Conservation (phyloP, 805 yeast genomes). For the Torulaspora franciscae region DNA sequence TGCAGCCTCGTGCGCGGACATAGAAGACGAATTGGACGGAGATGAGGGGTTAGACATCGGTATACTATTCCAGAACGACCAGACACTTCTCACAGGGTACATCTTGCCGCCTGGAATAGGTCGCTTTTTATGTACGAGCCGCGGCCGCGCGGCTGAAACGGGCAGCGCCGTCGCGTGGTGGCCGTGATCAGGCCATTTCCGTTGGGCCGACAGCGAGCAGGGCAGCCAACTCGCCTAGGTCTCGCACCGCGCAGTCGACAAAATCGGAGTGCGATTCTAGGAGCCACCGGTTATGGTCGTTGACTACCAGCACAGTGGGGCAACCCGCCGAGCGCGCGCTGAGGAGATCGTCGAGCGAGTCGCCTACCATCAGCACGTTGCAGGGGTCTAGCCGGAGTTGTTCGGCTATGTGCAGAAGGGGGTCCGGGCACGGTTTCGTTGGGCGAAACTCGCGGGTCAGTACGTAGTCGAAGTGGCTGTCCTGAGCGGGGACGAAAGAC, state of each 20-base stretch:
- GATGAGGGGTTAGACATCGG: slow-evolving; percentile 8
- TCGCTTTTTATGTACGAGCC: background rate
- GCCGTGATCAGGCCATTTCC: background rate
- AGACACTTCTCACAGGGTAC: background rate
- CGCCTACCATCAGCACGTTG: slow-evolving; percentile 65
- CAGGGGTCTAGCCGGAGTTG: slow-evolving; percentile 44
- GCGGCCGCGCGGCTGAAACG: background rate
- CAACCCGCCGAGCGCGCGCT: slow-evolving; percentile 64
- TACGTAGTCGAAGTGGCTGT: slow-evolving; percentile 44
- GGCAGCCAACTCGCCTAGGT: slow-evolving; percentile 16
- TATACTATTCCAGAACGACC: background rate
- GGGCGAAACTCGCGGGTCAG: slow-evolving; percentile 62
- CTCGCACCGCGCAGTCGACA: slow-evolving; percentile 20
- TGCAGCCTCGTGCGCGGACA: slow-evolving; percentile 14
- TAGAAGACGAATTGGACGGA: slow-evolving; percentile 12
- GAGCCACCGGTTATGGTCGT: slow-evolving; percentile 46
- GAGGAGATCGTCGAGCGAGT: slow-evolving; percentile 62
- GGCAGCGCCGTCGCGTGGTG: background rate
- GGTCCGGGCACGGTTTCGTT: slow-evolving; percentile 64
- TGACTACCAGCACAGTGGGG: slow-evolving; percentile 49
- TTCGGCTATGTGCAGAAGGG: slow-evolving; percentile 51
- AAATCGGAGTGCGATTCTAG: slow-evolving; percentile 34
- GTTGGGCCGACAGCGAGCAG: background rate
- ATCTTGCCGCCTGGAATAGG: background rate
- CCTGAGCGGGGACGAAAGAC: slow-evolving; percentile 40